phyloP scores from a whole-genome alignment of 176 grass and related monocot species.

The Cymbopogon citratus region DNA sequence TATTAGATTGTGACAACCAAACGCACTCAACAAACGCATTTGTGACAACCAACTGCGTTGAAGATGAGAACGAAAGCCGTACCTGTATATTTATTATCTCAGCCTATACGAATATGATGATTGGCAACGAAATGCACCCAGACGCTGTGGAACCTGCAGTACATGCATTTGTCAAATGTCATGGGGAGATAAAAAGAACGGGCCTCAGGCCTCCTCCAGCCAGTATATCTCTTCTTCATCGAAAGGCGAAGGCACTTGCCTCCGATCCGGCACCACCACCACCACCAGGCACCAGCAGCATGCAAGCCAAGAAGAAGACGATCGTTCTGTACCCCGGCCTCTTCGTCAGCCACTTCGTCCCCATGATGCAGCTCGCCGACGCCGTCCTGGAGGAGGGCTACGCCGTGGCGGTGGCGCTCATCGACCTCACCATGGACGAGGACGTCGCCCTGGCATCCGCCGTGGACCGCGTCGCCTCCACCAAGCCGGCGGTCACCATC shows the following conservation, averaged over 20 bases:
- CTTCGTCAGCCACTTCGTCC: conserved; percentile 26
- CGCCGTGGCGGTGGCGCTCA: conserved; percentile 23
- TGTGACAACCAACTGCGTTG: too few relatives aligned
- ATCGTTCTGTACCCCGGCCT: conserved; percentile 38
- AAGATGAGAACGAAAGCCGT: too few relatives aligned
- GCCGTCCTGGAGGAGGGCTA: conserved; percentile 11
- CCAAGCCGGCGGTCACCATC: conserved; percentile 30
- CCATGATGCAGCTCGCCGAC: conserved; percentile 31
- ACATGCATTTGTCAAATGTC: too few relatives aligned
- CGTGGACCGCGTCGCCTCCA: conserved; percentile 22
- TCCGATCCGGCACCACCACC: background rate
- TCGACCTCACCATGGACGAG: conserved; percentile 12
- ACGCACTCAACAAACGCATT: too few relatives aligned
- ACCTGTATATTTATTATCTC: too few relatives aligned
- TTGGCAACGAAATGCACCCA: too few relatives aligned
- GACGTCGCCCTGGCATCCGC: background rate
- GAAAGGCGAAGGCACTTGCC: background rate
- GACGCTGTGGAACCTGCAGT: too few relatives aligned
- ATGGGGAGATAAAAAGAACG: background rate
- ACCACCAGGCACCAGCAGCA: background rate
- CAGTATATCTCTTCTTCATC: background rate
- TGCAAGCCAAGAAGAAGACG: background rate
- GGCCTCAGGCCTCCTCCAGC: too few relatives aligned
- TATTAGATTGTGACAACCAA: too few relatives aligned
- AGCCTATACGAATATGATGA: too few relatives aligned